Evolutionary conservation across 2,329 filamentous ascomycete genomes (phyloP), one percentile per base, ranked within the genome.

Genomic region (Microdochium trichocladiopsis): DNA sequence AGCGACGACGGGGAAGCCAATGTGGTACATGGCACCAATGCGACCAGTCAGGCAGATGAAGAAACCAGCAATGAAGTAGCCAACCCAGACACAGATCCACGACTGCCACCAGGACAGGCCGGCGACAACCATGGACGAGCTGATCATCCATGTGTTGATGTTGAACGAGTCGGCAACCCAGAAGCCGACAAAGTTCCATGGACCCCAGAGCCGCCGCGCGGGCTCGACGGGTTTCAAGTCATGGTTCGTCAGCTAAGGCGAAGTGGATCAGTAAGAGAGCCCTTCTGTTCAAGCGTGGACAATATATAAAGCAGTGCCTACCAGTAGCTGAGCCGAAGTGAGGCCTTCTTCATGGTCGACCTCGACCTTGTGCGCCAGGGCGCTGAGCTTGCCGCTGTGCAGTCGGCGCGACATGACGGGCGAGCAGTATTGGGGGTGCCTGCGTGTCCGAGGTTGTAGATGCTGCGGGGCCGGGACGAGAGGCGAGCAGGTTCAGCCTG

Each of bases 121-220:
- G 48, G 72, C 75, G 1, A 86, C 80, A 31, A 95, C 89, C 81
- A 90, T 91, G 36, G 87, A 84, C 1, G 87, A 90, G 0, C 88
- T 87, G 56, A 95, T 94, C 89, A 95, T 95, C 91, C 90, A 95
- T 2, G 90, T 94, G 69, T 93, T 94, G 65, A 94, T 90, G 67
- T 93, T 93, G 73, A 92, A 90, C 1, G 83, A 87, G 69, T 93
- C 88, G 25, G 88, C 86, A 62, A 94, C 80, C 89, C 89, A 93
- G 66, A 94, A 94, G 14, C 83, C 88, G 41, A 95, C 87, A 65
- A 91, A 96, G 69, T 95, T 95, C 83, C 87, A 90, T 25, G 87
- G 73, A 18, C 84, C 84, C 91, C 92, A 96, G 79, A 89, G 82
- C 51, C 92, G 83, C 53, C 90, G 82, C 57, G 82, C 83, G 16